Conservation (phyloP, 148 eudicot species). For the Polygonum maritimum region DNA sequence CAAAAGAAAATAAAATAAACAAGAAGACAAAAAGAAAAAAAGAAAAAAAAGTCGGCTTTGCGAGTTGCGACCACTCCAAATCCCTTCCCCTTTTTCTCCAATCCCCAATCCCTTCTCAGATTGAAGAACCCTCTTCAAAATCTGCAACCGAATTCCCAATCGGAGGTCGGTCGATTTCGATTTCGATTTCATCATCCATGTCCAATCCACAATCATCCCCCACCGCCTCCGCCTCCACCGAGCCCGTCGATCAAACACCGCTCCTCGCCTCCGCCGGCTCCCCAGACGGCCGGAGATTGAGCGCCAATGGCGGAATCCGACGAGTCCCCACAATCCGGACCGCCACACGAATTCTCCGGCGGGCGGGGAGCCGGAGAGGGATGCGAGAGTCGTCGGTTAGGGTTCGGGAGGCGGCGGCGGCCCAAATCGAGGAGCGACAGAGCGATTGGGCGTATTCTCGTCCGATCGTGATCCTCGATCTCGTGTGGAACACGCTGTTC, state of each 20-base stretch:
- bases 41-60: too few species aligned
- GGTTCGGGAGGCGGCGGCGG: constrained; percentile 65
- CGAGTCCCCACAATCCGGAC: constrained; percentile 25
- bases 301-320: background rate
- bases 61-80: too few species aligned
- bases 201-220: constrained; percentile 1
- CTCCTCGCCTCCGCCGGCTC: background rate
- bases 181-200: background rate
- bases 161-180: too few species aligned
- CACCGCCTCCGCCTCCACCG: background rate
- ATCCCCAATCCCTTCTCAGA: background rate
- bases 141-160: background rate
- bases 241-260: constrained; percentile 4
- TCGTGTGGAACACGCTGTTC: constrained; percentile 53
- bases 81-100: background rate
- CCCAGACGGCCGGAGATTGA: background rate
- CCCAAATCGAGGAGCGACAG: constrained; percentile 58
- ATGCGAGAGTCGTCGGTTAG: constrained; percentile 50
- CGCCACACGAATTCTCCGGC: constrained; percentile 55
- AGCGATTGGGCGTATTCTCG: constrained; percentile 69
- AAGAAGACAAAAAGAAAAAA: too few species aligned
- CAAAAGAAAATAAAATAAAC: too few species aligned
- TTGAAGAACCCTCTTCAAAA: background rate
- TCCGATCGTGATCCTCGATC: constrained; percentile 49
- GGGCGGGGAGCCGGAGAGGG: constrained; percentile 39